Conservation (phyloP, 2,329 filamentous ascomycete species). For the Trichophyton verrucosum region DNA sequence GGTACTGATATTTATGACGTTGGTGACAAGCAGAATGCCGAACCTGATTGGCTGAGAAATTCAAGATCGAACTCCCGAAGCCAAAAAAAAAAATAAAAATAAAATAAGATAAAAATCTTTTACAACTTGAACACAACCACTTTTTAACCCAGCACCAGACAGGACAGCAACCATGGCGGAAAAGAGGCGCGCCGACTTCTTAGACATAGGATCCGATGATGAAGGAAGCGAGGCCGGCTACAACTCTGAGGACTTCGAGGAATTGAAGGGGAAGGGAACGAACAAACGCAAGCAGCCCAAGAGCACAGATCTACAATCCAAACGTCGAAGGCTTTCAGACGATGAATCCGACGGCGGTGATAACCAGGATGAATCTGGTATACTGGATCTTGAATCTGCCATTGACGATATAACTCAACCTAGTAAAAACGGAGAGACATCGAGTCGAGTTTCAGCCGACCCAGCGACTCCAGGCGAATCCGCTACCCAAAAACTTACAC, state of each 20-base stretch:
- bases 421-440: not conserved
- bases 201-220: slow-evolving; percentile 27
- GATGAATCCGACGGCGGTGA: slow-evolving; percentile 35
- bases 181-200: slow-evolving; percentile 29
- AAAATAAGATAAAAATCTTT: no score
- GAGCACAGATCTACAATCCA: slow-evolving; percentile 5
- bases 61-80: not conserved
- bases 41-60: not conserved
- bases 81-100: not conserved
- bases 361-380: slow-evolving; percentile 24
- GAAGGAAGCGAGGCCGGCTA: slow-evolving; percentile 32
- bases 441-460: slow-evolving; percentile 13
- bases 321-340: slow-evolving; percentile 15
- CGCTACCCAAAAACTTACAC: slow-evolving; percentile 12
- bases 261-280: slow-evolving; percentile 27
- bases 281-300: slow-evolving; percentile 21
- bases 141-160: not conserved
- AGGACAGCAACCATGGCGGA: slow-evolving; percentile 23
- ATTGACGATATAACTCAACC: not conserved
- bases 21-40: not conserved
- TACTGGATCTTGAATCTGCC: not conserved
- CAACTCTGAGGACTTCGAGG: slow-evolving; percentile 33
- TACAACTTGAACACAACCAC: no score
- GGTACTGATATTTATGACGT: no score
- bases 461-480: not conserved